Conservation (phyloP, 257 asterid genomes). For the Solanum piurae region DNA sequence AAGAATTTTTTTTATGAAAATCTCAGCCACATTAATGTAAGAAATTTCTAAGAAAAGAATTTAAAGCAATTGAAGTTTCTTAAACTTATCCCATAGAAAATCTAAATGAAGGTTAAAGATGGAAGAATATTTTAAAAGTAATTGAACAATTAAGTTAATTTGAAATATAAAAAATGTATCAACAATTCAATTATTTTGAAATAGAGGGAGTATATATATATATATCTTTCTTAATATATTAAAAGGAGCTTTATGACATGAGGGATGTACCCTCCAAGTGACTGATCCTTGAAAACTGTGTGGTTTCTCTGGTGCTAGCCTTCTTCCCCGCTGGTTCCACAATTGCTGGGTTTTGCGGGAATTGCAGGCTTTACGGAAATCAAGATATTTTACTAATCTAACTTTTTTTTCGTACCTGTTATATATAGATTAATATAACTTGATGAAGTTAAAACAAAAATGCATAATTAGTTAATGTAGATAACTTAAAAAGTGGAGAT, state of each 20-base stretch:
- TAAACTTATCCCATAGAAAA: not conserved
- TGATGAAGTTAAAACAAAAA: not conserved
- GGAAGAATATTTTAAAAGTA: too few relatives aligned
- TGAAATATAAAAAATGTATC: too few relatives aligned
- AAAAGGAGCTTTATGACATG: slow-evolving; percentile 6
- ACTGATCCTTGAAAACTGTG: slow-evolving; percentile 14
- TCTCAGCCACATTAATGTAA: not conserved
- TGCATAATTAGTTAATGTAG: too few relatives aligned
- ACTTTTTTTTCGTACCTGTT: not conserved
- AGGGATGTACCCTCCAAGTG: not conserved
- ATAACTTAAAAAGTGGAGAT: too few relatives aligned
- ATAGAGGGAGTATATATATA: too few relatives aligned
- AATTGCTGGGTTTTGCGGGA: not conserved
- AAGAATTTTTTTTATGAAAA: too few relatives aligned
- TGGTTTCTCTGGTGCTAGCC: not conserved
- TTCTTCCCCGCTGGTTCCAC: not conserved
- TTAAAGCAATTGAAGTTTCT: not conserved
- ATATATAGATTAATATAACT: not conserved
- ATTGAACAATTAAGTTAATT: too few relatives aligned
- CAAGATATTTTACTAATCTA: not conserved
- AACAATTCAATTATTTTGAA: too few relatives aligned
- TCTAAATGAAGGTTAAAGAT: too few relatives aligned
- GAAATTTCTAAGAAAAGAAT: not conserved
- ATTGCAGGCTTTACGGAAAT: not conserved
- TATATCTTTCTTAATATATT: too few relatives aligned